Evolutionary conservation across 2,329 filamentous ascomycete genomes (phyloP).

Genomic region (Cordyceps militaris): DNA sequence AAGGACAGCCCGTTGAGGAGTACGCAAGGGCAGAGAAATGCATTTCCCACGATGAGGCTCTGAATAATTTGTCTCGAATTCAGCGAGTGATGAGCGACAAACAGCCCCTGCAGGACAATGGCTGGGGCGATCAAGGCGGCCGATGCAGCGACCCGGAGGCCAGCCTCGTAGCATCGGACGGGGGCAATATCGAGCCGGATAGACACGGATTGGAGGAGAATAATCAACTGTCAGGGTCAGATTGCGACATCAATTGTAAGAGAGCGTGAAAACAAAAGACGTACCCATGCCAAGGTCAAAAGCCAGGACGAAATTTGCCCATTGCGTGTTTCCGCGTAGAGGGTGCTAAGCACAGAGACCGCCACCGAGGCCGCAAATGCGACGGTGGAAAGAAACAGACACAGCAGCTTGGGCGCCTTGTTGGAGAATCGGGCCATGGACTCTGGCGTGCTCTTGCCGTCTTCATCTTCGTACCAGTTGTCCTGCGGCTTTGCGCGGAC

Average conservation of each 20-base stretch:
- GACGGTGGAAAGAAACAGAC: slow-evolving; percentile 44
- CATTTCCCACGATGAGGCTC: slow-evolving; percentile 26
- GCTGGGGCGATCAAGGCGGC: slow-evolving; percentile 36
- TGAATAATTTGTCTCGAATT: background rate
- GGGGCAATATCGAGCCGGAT: slow-evolving; percentile 43
- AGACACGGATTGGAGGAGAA: slow-evolving; percentile 44
- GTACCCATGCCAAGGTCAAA: slow-evolving; percentile 54
- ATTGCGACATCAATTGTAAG: background rate
- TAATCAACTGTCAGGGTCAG: slow-evolving; percentile 33
- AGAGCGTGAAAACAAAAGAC: slow-evolving; percentile 20
- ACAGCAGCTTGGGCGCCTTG: slow-evolving; percentile 45
- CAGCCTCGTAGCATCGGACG: slow-evolving; percentile 45
- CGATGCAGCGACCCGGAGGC: slow-evolving; percentile 44
- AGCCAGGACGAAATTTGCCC: slow-evolving; percentile 53
- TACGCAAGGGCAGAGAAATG: slow-evolving; percentile 37
- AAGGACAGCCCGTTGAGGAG: slow-evolving; percentile 37
- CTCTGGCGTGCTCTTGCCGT: slow-evolving; percentile 61
- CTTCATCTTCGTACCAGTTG: slow-evolving; percentile 57
- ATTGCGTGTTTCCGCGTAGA: slow-evolving; percentile 27
- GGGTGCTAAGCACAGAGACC: slow-evolving; percentile 46
- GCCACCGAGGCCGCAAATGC: slow-evolving; percentile 51
- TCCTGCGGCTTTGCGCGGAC: slow-evolving; percentile 26
- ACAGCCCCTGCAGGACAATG: slow-evolving; percentile 38
- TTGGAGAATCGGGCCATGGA: slow-evolving; percentile 56
- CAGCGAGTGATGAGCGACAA: slow-evolving; percentile 13